Evolutionary conservation across 2,329 filamentous ascomycete genomes (phyloP).

Genomic region (Trichoderma afroharzianum): DNA sequence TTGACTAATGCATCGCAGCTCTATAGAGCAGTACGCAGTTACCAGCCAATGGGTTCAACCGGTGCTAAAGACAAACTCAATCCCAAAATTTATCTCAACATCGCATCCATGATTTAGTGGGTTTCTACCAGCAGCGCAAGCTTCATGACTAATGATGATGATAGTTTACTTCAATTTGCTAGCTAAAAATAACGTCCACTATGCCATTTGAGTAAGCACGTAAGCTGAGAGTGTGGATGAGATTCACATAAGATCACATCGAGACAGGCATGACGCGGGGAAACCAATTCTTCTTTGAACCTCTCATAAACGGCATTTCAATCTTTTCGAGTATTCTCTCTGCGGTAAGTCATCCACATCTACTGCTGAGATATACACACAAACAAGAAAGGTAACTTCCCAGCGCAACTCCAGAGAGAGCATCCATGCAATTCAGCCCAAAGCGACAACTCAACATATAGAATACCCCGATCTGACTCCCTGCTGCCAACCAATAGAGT

Average conservation of each 20-base stretch:
- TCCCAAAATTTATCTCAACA: not conserved
- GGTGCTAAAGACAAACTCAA: not conserved
- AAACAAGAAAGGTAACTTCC: not conserved
- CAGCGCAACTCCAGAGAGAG: no score
- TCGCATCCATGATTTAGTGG: not conserved
- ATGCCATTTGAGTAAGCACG: not conserved
- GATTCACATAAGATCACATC: not conserved
- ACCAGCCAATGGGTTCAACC: not conserved
- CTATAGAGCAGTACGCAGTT: not conserved
- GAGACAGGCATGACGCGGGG: not conserved
- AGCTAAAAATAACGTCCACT: not conserved
- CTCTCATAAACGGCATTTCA: not conserved
- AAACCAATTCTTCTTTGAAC: not conserved
- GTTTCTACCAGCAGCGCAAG: not conserved
- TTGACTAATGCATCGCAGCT: no score
- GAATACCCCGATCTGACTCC: not conserved
- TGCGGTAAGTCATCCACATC: not conserved
- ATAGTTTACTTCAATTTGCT: not conserved
- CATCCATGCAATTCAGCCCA: not conserved
- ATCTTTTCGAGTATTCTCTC: not conserved
- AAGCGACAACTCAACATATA: not conserved
- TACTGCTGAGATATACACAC: accelerated
- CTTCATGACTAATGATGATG: not conserved
- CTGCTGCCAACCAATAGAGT: not conserved
- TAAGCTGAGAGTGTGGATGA: not conserved